These are phyloP conservation scores for Populus tremula DNA, from an alignment of 345 rosid species.

Conservation along the genomic window DNA sequence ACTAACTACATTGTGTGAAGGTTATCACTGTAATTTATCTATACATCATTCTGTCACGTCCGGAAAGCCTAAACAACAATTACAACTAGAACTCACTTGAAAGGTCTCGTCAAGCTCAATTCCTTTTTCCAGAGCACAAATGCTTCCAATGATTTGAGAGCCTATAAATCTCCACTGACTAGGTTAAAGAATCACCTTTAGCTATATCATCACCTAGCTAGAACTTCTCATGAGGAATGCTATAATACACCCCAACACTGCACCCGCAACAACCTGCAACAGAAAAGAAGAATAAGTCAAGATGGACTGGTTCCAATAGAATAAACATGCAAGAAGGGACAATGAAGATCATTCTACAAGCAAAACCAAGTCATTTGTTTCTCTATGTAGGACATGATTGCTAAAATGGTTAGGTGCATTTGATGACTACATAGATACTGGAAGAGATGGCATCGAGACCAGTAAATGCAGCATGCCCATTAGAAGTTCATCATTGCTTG, in stretches of 20 bases:
- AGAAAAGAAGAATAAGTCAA: neutral
- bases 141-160: neutral
- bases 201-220: slow-evolving; percentile 8
- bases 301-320: neutral
- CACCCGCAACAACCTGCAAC: slow-evolving; percentile 58
- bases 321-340: neutral
- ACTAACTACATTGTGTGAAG: too few relatives aligned
- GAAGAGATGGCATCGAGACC: neutral
- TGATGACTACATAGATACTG: neutral
- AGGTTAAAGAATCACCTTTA: neutral
- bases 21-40: too few relatives aligned
- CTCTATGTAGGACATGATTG: too few relatives aligned
- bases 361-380: too few relatives aligned
- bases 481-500: neutral
- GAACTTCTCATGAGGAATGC: slow-evolving; percentile 47
- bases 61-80: too few relatives aligned
- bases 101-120: neutral
- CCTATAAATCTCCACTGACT: neutral
- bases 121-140: neutral
- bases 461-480: neutral
- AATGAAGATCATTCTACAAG: neutral
- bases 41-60: too few relatives aligned
- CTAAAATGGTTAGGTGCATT: neutral
- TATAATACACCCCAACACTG: slow-evolving; percentile 43
- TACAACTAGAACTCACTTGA: too few relatives aligned